Evolutionary conservation across 2,329 filamentous ascomycete genomes (phyloP), one percentile per base, ranked within the genome.

Genomic region (Hypoxylon sp.): DNA sequence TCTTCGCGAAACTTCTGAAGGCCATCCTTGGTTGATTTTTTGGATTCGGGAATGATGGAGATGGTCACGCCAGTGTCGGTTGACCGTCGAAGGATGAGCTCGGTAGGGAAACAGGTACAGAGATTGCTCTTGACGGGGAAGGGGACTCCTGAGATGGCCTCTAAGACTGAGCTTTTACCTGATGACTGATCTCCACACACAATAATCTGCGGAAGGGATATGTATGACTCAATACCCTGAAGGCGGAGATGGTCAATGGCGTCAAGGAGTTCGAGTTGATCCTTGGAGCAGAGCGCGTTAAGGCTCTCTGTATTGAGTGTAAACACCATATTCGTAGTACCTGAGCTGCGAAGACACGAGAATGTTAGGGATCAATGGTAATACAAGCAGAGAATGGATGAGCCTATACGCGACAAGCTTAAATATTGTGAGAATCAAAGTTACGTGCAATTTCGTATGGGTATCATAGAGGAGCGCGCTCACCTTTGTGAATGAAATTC

Each of bases 161-260:
- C 82, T 0, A 88, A 75, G 0, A 87, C 81, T 0, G 83, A 86
- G 47, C 80, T 85, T 64, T 88, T 88, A 3, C 84, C 84, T 1
- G 79, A 78, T 0, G 79, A 84, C 58, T 86, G 82, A 49, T 86
- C 79, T 2, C 84, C 83, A 40, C 78, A 82, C 8, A 86, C 82
- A 19, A 86, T 78, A 47, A 78, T 75, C 55, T 78, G 69, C 0
- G 76, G 76, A 0, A 78, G 65, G 9, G 71, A 70, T 11, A 79
- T 66, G 50, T 69, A 67, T 4, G 68, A 61, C 34, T 69, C 69
- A 21, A 75, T 60, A 0, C 71, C 69, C 20, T 72, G 64, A 2
- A 68, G 67, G 6, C 73, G 67, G 0, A 77, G 65, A 12, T 57
- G 64, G 50, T 75, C 71, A n/a, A 76, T 69, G 20, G 68, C 64